phyloP scores from a whole-genome alignment of 2,329 filamentous ascomycete genomes.

The Cladosporium colombiae region DNA sequence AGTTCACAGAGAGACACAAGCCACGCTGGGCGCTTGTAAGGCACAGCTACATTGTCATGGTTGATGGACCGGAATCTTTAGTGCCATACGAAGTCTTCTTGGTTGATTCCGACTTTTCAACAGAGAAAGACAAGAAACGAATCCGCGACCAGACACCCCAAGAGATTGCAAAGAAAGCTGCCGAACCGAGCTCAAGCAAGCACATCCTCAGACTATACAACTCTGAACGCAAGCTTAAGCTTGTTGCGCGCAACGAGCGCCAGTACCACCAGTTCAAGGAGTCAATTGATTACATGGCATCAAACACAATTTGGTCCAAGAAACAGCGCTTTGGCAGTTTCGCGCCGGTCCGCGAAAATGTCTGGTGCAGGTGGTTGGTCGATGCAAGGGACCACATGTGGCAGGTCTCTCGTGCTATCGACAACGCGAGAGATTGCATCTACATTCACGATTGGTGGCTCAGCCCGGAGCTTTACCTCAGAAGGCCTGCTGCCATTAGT shows the following conservation, averaged over 20 bases:
- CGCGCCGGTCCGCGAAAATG: slow-evolving; percentile 80
- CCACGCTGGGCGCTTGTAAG: slow-evolving; percentile 98
- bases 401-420: slow-evolving; percentile 95
- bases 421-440: slow-evolving; percentile 95
- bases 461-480: slow-evolving; percentile 92
- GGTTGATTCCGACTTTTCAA: slow-evolving; percentile 84
- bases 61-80: slow-evolving; percentile 98
- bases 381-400: slow-evolving; percentile 99
- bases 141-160: slow-evolving; percentile 56
- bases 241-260: slow-evolving; percentile 87
- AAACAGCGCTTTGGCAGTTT: slow-evolving; percentile 90
- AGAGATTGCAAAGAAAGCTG: slow-evolving; percentile 64
- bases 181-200: slow-evolving; percentile 64
- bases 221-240: slow-evolving; percentile 85
- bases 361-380: slow-evolving; percentile 94
- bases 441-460: slow-evolving; percentile 99
- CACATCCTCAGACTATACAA: slow-evolving; percentile 88
- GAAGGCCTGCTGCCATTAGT: slow-evolving; percentile 89
- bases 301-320: slow-evolving; percentile 78
- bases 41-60: slow-evolving; percentile 95
- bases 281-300: slow-evolving; percentile 83
- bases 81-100: slow-evolving; percentile 98
- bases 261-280: slow-evolving; percentile 91
- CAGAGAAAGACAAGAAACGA: slow-evolving; percentile 67
- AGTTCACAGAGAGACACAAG: slow-evolving; percentile 78